Evolutionary conservation across 2,329 filamentous ascomycete species (phyloP).

Genomic region (Neurospora crassa): DNA sequence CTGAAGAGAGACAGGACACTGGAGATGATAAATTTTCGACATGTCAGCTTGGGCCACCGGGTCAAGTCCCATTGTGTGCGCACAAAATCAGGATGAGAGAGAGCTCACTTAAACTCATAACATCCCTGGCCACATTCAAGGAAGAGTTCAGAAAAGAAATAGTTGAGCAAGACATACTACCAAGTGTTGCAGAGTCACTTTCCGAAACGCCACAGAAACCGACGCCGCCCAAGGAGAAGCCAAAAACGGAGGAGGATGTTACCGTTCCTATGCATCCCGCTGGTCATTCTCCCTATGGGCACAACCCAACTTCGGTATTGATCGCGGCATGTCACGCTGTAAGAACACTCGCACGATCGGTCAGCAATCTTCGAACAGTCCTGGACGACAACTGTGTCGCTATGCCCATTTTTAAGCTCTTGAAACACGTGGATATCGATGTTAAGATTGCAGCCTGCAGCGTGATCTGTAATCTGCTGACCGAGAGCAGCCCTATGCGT

Average conservation of each 20-base stretch:
- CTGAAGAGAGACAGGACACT: conserved; percentile 10
- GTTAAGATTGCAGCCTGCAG: conserved; percentile 81
- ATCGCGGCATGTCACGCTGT: conserved; percentile 78
- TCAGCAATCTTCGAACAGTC: conserved; percentile 74
- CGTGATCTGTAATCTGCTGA: conserved; percentile 73
- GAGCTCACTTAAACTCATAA: conserved; percentile 66
- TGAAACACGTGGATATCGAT: conserved; percentile 65
- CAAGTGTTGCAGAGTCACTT: conserved; percentile 77
- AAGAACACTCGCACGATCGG: conserved; percentile 73
- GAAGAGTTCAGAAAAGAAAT: conserved; percentile 75
- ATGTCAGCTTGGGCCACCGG: conserved; percentile 48
- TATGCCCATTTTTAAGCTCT: conserved; percentile 63
- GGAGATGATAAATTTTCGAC: conserved; percentile 19
- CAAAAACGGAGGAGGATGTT: conserved; percentile 24
- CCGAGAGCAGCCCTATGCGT: conserved; percentile 86
- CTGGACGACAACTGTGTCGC: conserved; percentile 80
- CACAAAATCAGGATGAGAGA: conserved; percentile 72
- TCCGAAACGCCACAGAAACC: conserved; percentile 44
- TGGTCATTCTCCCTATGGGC: conserved; percentile 40
- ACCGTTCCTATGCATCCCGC: conserved; percentile 10
- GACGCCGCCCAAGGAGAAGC: conserved; percentile 31
- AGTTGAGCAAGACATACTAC: conserved; percentile 70
- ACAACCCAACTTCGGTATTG: conserved; percentile 67
- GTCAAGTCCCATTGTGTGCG: conserved; percentile 47
- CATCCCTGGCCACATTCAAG: conserved; percentile 71